These are phyloP conservation scores for Aspergillus transmontanensis DNA, from an alignment of 2,329 filamentous ascomycete genomes.

Conservation along the genomic window DNA sequence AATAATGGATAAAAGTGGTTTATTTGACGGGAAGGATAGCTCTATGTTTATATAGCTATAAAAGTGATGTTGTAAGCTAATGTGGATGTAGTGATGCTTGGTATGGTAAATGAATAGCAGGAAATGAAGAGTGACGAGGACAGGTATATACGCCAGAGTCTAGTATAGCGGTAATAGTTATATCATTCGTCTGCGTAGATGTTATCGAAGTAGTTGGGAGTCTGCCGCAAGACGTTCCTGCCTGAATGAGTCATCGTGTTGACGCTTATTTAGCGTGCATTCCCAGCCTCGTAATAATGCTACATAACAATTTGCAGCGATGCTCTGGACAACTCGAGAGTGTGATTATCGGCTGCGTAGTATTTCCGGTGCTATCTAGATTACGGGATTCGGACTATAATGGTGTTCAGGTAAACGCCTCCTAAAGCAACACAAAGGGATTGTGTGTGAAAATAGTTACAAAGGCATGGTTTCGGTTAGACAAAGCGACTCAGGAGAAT, in stretches of 20 bases:
- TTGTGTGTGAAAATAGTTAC: background rate
- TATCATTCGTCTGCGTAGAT: background rate
- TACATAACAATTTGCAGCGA: background rate
- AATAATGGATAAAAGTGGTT: background rate
- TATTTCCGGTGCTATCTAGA: background rate
- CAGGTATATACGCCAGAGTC: background rate
- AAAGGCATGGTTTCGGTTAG: background rate
- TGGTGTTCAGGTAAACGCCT: too few species aligned
- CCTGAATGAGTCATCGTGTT: background rate
- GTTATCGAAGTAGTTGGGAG: background rate
- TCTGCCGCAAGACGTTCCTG: background rate
- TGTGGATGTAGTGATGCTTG: too few species aligned
- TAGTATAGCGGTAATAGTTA: background rate
- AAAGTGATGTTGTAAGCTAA: background rate
- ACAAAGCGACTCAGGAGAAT: background rate
- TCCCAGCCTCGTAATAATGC: background rate
- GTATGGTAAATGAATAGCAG: background rate
- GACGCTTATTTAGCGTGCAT: background rate
- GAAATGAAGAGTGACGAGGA: background rate
- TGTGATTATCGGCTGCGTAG: background rate
- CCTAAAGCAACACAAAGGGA: background rate
- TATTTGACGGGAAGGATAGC: background rate
- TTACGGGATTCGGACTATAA: background rate
- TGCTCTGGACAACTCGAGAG: background rate
- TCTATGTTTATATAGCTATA: background rate